These are phyloP conservation scores for Halteria grandinella DNA, from an alignment of 73 alveolate genomes.

Conservation along the genomic window DNA sequence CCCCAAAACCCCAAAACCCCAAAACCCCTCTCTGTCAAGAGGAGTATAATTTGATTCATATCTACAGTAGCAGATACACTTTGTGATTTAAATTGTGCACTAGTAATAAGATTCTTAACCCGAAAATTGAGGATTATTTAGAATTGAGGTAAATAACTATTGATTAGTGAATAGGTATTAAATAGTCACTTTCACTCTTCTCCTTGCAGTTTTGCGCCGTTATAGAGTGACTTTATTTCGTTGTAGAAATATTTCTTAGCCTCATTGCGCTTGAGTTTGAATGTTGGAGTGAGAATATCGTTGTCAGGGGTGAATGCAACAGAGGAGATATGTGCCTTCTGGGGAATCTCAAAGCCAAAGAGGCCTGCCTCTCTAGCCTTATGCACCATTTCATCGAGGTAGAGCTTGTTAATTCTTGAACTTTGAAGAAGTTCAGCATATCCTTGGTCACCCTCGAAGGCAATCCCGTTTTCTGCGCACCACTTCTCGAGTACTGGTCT, in stretches of 20 bases:
- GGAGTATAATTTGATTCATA: too few relatives aligned
- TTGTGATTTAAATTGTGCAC: too few relatives aligned
- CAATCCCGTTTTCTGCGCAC: conserved; percentile 5
- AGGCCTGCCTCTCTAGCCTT: conserved; percentile 38
- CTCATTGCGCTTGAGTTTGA: conserved; percentile 73
- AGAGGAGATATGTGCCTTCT: conserved; percentile 54
- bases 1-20: too few relatives aligned
- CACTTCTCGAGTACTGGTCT: conserved; percentile 64
- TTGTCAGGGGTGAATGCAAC: conserved; percentile 75
- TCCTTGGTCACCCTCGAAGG: neutral
- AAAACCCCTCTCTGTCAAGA: too few relatives aligned
- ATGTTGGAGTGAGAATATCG: conserved; percentile 77
- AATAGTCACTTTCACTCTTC: conserved; percentile 43
- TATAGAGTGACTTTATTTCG: conserved; percentile 70
- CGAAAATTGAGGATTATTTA: too few relatives aligned
- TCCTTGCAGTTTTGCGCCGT: conserved; percentile 55
- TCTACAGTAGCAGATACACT: too few relatives aligned
- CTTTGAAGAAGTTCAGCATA: neutral
- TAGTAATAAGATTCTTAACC: too few relatives aligned
- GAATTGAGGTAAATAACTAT: too few relatives aligned
- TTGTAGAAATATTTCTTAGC: conserved; percentile 64
- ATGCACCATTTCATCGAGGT: neutral
- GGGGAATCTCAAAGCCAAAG: conserved; percentile 76
- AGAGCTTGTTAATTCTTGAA: neutral
- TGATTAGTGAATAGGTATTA: too few relatives aligned